Base-by-base conservation (phyloP, 75 land plant species). In the Isoetes taiwanensis region DNA sequence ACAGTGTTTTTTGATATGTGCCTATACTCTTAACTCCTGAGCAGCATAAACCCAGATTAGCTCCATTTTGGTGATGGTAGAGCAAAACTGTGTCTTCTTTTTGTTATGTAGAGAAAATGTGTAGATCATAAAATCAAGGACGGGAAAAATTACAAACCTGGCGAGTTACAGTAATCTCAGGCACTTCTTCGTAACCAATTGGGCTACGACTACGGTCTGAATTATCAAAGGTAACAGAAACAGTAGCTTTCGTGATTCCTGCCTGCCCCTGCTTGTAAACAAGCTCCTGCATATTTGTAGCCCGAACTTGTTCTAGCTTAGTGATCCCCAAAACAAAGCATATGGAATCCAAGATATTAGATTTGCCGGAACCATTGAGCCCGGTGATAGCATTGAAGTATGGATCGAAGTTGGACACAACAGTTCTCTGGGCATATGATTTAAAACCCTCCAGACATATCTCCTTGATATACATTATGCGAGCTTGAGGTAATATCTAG, bases 241-340 rank as follows among this genome's bases (percentile, higher is more conserved):
- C 99, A 6, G 99, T 94, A 41, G 99, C 99, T 67, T 94, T 94
- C 38, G 96, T 89, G 41, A 94, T 79, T 0, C 99, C 99, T 16
- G 99, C 99, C 71, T 89, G 99, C 23, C 99, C 99, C 59, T 94
- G 99, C 87, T 94, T 94, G 78, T 94, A 94, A 24, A 89, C 99
- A 28, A 94, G 78, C 78, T 94, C 99, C 73, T 94, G 96, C 37
- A 94, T 68, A 59, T 84, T 94, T 28, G 81, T 57, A 50, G 90
- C 96, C 30, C 96, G 70, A 62, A 94, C 99, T 76, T 94, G 99
- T 77, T 85, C 85, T 43, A 94, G 66, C 55, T 94, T 94, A 37
- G 96, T 89, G 63, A 94, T 94, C 2, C 99, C 99, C 43, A 94
- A 68, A 0, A 94, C 99, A 31, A 94, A 94, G 73, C 99, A 94